A percentile compares a stretch with the other conserved stretches of the same genome.
Conservation (phyloP, 768 basidiomycete species). For the Lentinula lateritia region DNA sequence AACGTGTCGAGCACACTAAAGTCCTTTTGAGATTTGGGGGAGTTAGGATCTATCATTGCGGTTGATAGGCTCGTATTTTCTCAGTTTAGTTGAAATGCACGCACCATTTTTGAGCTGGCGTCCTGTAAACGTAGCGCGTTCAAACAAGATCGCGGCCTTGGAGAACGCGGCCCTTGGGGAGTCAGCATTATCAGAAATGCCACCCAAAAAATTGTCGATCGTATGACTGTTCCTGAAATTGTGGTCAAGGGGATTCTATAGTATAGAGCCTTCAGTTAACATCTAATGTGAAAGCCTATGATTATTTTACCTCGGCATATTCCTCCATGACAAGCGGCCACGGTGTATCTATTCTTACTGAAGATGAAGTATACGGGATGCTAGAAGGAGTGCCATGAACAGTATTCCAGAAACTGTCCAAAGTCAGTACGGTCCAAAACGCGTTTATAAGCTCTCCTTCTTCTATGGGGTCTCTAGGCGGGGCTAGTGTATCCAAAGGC, state of each 20-base stretch:
- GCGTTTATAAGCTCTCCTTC: constrained; percentile 63
- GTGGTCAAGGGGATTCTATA: constrained; percentile 12
- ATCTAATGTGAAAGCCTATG: not conserved
- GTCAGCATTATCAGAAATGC: constrained; percentile 18
- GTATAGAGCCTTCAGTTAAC: not conserved
- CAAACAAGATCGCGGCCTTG: constrained; percentile 28
- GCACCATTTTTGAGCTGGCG: constrained; percentile 15
- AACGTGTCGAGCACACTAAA: constrained; percentile 20
- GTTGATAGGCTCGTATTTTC: not conserved
- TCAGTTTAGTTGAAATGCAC: not conserved
- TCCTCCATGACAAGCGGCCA: constrained; percentile 25
- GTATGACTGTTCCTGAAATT: constrained; percentile 16
- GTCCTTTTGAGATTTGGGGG: not conserved
- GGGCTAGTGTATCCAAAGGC: constrained; percentile 20
- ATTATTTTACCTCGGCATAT: constrained; percentile 12
- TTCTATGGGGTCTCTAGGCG: constrained; percentile 32
- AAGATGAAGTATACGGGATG: constrained; percentile 32
- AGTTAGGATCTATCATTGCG: not conserved
- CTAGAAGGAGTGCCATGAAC: constrained; percentile 36
- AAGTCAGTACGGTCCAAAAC: constrained; percentile 57
- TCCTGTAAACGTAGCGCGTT: constrained; percentile 19
- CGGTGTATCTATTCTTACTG: constrained; percentile 25
- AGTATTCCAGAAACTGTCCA: constrained; percentile 49
- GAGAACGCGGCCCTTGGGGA: constrained; percentile 21
- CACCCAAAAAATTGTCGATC: constrained; percentile 21